These are phyloP conservation scores for Pseudogymnoascus sp. DNA, from an alignment of 2,329 filamentous ascomycete genomes.

Conservation along the genomic window DNA sequence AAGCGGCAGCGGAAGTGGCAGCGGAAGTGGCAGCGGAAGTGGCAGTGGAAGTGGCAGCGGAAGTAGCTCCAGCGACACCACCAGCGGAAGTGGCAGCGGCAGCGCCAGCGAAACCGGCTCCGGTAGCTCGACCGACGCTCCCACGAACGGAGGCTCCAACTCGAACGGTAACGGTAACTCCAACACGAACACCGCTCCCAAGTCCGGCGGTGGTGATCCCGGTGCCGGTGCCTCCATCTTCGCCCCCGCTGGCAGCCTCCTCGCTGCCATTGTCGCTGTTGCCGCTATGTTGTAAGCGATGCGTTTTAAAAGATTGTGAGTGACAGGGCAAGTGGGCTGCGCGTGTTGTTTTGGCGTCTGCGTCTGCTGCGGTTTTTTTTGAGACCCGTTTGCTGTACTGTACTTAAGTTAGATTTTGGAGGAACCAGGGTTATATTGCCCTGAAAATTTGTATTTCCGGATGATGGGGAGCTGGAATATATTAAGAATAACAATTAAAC, in stretches of 20 bases:
- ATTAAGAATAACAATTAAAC: background rate
- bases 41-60: too few relatives aligned
- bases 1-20: too few relatives aligned
- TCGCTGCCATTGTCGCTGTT: background rate
- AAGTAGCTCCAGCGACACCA: too few relatives aligned
- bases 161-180: background rate
- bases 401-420: background rate
- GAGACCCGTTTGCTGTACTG: background rate
- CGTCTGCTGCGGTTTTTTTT: background rate
- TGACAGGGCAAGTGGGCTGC: background rate
- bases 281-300: background rate
- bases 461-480: background rate
- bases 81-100: too few relatives aligned
- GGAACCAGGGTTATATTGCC: too few relatives aligned
- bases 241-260: background rate
- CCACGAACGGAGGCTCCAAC: background rate
- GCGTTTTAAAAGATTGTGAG: background rate
- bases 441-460: background rate
- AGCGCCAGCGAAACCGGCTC: background rate
- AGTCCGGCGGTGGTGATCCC: background rate
- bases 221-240: background rate
- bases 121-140: too few relatives aligned
- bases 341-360: background rate
- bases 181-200: background rate
- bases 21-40: too few relatives aligned